Percentiles rank a stretch among this genome's conserved stretches.
Evolutionary conservation across 164 flowering plant species (phyloP).

Genomic region (Magnolia changhungtana): DNA sequence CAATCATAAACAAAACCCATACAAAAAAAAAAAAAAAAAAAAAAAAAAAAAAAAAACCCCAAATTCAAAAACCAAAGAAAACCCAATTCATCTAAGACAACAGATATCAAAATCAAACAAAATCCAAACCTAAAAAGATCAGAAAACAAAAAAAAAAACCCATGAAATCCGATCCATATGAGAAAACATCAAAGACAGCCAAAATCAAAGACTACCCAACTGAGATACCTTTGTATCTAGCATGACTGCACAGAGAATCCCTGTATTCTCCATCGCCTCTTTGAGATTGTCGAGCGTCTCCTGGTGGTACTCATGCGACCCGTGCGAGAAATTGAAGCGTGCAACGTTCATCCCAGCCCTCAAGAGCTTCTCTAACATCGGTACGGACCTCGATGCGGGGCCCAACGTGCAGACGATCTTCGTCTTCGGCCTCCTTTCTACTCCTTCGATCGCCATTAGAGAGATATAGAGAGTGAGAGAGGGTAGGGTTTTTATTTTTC

Average conservation of each 20-base stretch:
- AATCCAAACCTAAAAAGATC: too few species aligned
- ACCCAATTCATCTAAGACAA: too few species aligned
- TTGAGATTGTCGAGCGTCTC: slow-evolving; percentile 61
- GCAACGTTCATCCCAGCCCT: slow-evolving; percentile 88
- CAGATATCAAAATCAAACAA: too few species aligned
- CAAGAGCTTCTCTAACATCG: slow-evolving; percentile 68
- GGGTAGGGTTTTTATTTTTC: not conserved
- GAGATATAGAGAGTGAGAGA: not conserved
- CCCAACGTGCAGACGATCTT: slow-evolving; percentile 91
- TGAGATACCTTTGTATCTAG: slow-evolving; percentile 70
- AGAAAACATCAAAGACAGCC: not conserved
- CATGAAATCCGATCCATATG: not conserved
- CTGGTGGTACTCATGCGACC: slow-evolving; percentile 71
- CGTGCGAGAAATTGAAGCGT: slow-evolving; percentile 83
- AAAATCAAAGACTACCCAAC: not conserved
- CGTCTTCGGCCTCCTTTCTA: slow-evolving; percentile 60
- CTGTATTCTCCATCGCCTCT: slow-evolving; percentile 62
- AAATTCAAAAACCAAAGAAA: too few species aligned
- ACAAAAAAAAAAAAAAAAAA: too few species aligned
- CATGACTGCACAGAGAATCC: slow-evolving; percentile 77
- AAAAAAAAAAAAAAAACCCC: too few species aligned
- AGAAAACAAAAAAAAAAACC: not conserved
- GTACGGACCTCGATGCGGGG: slow-evolving; percentile 66
- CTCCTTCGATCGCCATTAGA: slow-evolving; percentile 13
- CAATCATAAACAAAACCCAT: too few species aligned